phyloP scores from a whole-genome alignment of 306 rosid genomes.

The Cicer bijugum region DNA sequence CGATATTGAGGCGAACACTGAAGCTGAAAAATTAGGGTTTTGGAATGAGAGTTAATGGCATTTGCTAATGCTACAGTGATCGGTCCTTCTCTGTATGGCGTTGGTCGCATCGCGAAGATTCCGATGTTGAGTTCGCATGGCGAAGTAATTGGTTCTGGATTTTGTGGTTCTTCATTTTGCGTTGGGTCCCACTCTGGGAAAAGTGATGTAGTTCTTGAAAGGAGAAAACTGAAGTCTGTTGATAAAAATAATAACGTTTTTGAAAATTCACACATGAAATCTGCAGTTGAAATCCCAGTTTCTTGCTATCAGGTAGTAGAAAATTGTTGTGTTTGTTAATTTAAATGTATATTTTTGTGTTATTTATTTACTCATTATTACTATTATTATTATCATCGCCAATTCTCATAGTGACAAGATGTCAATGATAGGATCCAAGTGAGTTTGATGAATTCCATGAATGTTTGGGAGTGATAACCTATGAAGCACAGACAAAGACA shows the following conservation, averaged over 20 bases:
- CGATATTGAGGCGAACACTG: not conserved
- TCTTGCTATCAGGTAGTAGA: constrained; percentile 81
- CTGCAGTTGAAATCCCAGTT: constrained; percentile 74
- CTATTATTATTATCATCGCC: not conserved
- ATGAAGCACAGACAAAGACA: not conserved
- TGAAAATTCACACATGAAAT: constrained; percentile 46
- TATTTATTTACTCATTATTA: not conserved
- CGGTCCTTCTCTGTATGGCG: constrained; percentile 51
- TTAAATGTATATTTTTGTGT: not conserved
- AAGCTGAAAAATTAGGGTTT: constrained; percentile 50
- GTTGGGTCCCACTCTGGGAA: constrained; percentile 48
- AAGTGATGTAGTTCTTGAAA: constrained; percentile 44
- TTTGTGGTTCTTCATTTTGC: constrained; percentile 48
- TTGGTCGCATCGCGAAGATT: constrained; percentile 45
- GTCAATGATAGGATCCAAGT: constrained; percentile 1
- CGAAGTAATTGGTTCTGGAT: constrained; percentile 39
- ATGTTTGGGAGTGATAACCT: not conserved
- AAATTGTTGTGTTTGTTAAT: not conserved
- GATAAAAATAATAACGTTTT: constrained; percentile 53
- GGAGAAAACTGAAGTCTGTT: constrained; percentile 63
- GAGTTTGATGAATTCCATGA: not conserved
- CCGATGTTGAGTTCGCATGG: constrained; percentile 43
- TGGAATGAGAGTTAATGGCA: constrained; percentile 58
- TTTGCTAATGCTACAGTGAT: constrained; percentile 54
- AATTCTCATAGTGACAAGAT: not conserved